Evolutionary conservation across 148 eudicot species (phyloP).

Genomic region (Vaccinium macrocarpon): DNA sequence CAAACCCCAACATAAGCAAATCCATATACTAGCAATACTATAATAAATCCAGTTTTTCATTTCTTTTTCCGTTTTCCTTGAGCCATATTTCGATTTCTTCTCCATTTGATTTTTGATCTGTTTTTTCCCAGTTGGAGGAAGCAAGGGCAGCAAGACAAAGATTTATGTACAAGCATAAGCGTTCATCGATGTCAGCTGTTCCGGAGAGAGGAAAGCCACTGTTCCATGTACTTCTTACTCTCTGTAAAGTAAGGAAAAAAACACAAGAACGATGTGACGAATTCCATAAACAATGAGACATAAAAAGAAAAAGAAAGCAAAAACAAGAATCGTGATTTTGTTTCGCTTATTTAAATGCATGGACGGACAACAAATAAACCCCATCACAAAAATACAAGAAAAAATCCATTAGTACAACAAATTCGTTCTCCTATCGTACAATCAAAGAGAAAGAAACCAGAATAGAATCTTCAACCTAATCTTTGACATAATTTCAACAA

Average conservation of each 20-base stretch:
- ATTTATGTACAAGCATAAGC: not conserved
- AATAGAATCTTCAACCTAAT: not conserved
- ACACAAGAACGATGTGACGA: not conserved
- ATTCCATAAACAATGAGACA: not conserved
- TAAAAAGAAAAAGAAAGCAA: not conserved
- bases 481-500: not conserved
- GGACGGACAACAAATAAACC: not conserved
- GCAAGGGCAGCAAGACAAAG: conserved; percentile 1
- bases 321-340: not conserved
- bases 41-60: not conserved
- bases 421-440: not conserved
- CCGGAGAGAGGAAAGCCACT: conserved; percentile 64
- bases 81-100: not conserved
- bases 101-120: not conserved
- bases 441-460: not conserved
- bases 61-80: not conserved
- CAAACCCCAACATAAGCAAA: not conserved
- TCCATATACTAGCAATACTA: not conserved
- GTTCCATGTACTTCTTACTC: conserved; percentile 49
- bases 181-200: conserved; percentile 28
- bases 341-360: not conserved
- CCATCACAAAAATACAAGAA: not conserved
- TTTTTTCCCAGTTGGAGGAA: conserved; percentile 1
- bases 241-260: conserved; percentile 14
- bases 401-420: not conserved